Conservation (phyloP, 768 basidiomycete species). For the Suillus hirtellus region DNA sequence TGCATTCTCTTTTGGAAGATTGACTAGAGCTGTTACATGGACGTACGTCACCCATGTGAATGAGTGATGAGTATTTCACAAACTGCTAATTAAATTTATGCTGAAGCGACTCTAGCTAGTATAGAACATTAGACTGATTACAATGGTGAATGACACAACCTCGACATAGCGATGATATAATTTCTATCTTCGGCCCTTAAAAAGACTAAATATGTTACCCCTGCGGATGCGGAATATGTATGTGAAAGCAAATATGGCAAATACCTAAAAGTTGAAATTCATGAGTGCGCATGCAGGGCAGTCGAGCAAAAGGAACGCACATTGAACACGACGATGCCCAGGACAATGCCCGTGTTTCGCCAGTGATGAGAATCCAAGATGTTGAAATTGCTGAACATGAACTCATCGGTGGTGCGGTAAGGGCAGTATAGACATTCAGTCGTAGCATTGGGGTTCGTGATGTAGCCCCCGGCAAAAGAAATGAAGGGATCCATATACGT, state of each 20-base stretch:
- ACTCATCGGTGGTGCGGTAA: slow-evolving; percentile 49
- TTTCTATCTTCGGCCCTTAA: not conserved
- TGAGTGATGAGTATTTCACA: not conserved
- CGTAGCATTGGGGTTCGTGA: slow-evolving; percentile 55
- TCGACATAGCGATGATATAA: not conserved
- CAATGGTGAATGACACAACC: not conserved
- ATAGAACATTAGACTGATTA: too few relatives aligned
- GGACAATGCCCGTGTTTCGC: slow-evolving; percentile 55
- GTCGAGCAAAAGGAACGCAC: slow-evolving; percentile 32
- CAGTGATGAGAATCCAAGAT: slow-evolving; percentile 56
- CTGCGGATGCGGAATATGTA: slow-evolving; percentile 3
- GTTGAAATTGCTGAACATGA: slow-evolving; percentile 48
- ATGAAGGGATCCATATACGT: slow-evolving; percentile 55
- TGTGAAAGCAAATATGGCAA: not conserved
- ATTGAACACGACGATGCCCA: slow-evolving; percentile 50
- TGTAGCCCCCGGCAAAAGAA: slow-evolving; percentile 50
- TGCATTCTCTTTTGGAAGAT: not conserved
- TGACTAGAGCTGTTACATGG: not conserved
- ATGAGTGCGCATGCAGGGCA: not conserved
- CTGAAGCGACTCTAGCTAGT: too few relatives aligned
- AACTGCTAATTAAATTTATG: not conserved
- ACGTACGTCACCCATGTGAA: too few relatives aligned
- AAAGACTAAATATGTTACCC: not conserved
- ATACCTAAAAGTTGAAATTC: not conserved
- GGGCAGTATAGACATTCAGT: slow-evolving; percentile 59